phyloP scores from a whole-genome alignment of 257 asterid species.

The Coffea canephora region DNA sequence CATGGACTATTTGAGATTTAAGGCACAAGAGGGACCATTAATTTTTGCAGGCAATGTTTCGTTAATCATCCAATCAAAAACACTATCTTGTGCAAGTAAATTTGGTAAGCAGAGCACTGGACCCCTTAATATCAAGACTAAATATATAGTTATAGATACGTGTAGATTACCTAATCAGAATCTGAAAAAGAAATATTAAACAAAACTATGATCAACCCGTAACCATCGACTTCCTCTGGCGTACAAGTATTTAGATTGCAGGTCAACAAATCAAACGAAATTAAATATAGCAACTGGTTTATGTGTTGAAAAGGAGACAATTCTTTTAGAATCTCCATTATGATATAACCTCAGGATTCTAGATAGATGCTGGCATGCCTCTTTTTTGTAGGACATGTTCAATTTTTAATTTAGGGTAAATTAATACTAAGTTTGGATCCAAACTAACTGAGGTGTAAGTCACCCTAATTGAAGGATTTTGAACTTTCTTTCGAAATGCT shows the following conservation, averaged over 20 bases:
- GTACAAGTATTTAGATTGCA: constrained; percentile 11
- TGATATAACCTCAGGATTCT: not conserved
- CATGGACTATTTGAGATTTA: constrained; percentile 5
- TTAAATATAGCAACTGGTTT: not conserved
- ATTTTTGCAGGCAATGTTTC: not conserved
- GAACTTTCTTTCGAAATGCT: too few relatives aligned
- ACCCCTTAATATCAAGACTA: constrained; percentile 11
- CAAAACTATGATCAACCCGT: constrained; percentile 4
- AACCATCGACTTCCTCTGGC: constrained; percentile 14
- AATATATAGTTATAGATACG: not conserved
- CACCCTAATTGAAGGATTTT: too few relatives aligned
- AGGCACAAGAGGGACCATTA: not conserved
- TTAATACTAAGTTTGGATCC: too few relatives aligned
- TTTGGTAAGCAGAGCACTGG: constrained; percentile 6
- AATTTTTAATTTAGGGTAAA: not conserved
- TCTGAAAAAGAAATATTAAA: constrained; percentile 10
- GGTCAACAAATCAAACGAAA: constrained; percentile 28
- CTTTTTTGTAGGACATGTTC: not conserved
- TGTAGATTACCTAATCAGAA: constrained; percentile 22
- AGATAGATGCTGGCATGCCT: not conserved
- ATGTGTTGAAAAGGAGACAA: constrained; percentile 4
- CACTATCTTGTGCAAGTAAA: constrained; percentile 18
- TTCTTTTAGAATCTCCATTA: not conserved
- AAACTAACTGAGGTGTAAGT: not conserved
- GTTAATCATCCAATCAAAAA: constrained; percentile 3